Base-by-base conservation (phyloP, 2,329 filamentous ascomycete genomes). In the Colletotrichum costaricense region DNA sequence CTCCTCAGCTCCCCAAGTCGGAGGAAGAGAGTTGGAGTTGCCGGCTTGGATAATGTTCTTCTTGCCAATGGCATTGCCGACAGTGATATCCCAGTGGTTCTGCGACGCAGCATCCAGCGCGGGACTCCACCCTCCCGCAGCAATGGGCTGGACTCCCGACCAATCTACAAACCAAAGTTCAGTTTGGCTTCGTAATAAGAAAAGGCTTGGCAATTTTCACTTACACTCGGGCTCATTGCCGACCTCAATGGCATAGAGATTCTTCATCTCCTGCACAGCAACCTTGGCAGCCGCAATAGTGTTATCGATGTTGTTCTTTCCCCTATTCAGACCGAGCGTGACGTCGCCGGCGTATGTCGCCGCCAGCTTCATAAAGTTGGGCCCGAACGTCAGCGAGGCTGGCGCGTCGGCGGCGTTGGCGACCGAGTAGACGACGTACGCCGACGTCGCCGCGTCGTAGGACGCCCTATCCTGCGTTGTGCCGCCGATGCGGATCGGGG, bases 161-260 rank as follows among this genome's bases (percentile, higher is more conserved):
- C 80, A 85, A 74, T 84, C 82, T 84, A 69, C 42, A 9, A 2
- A 35, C 1, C 7, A 54, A 14, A 4, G 6, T 11, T 60, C 26
- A 73, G 55, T 59, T 42, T 24, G 16, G 5, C 12, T 42, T 42
- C 14, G 38, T 16, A 42, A 59, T 7, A 16, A 52, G 11, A n/a
- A n/a, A 12, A n/a, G 11, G 55, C 22, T n/a, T 11, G 19, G 46
- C 4, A 26, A 5, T 8, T 14, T 26, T 6, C 8, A 72, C 84
- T 75, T 76, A 88, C 87, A 89, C 74, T 90, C 86, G 4, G 89
- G 88, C 68, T 90, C 88, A 75, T 90, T 90, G 2, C 88, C 88
- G 1, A 90, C 80, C 76, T 91, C 88, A 42, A 90, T 87, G 3
- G 88, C 86, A 22, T 86, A 80, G 12, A 90, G 77, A 73, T 89